Evolutionary conservation across 768 basidiomycete genomes (phyloP).

Genomic region (Tricholoma bakamatsutake): DNA sequence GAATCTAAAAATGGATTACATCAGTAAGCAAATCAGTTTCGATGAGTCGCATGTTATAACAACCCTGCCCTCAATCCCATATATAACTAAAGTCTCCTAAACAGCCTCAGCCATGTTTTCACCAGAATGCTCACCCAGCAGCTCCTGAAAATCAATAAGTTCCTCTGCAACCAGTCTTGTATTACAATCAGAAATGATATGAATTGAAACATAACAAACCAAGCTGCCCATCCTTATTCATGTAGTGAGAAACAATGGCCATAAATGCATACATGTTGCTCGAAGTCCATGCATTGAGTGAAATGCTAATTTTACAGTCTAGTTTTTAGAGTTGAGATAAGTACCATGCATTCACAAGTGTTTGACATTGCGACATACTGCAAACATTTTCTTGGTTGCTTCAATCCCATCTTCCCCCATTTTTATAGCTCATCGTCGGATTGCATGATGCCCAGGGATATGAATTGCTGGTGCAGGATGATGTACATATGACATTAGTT

Average conservation of each 20-base stretch:
- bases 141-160: slow-evolving; percentile 21
- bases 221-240: slow-evolving; percentile 15
- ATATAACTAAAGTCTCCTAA: slow-evolving; percentile 15
- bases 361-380: background rate
- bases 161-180: slow-evolving; percentile 15
- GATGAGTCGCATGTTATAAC: background rate
- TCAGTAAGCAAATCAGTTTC: background rate
- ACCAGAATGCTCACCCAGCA: slow-evolving; percentile 17
- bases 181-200: background rate
- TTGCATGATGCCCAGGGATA: background rate
- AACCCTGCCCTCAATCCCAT: slow-evolving; percentile 10
- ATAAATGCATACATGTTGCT: slow-evolving; percentile 17
- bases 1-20: background rate
- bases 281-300: slow-evolving; percentile 25
- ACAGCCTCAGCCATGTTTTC: slow-evolving; percentile 8
- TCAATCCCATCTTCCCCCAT: background rate
- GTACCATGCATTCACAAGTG: too few species aligned
- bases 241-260: slow-evolving; percentile 19
- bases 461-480: background rate
- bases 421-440: background rate
- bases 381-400: background rate
- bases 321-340: slow-evolving; percentile 1
- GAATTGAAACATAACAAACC: slow-evolving; percentile 8
- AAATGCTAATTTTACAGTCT: slow-evolving; percentile 9
- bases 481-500: background rate